Base-by-base conservation (phyloP, 768 basidiomycete species). In the Mycena filopes region DNA sequence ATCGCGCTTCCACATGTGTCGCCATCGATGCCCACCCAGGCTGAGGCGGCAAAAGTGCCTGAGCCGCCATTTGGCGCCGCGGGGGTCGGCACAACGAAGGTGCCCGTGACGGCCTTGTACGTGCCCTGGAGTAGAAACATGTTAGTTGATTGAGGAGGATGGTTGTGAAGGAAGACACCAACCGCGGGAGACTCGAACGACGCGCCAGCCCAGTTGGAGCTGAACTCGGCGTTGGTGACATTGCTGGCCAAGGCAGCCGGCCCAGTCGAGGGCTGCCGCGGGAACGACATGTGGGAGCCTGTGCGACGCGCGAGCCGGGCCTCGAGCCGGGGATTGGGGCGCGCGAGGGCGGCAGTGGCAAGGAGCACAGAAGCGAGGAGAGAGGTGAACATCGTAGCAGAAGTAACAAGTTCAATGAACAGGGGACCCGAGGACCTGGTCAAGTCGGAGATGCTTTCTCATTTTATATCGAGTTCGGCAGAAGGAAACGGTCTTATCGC, bases 1-100 rank as follows among this genome's bases (percentile, higher is more conserved):
- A 80, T 78, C 25, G 77, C 76, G 41, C 42, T 72, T 4, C 68
- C 72, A 60, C 78, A 79, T 29, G 78, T 77, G 70, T 76, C 76
- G 33, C 78, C 78, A 59, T 78, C 78, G 55, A 78, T 78, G 33
- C 79, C 77, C 55, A 80, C 77, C 78, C 77, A 80, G 3, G 76
- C 76, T 21, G 79, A 75, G 0, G 76, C 74, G 13, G 79, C 58
- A 46, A 69, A 72, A 43, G 70, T 72, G n/a, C 73, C 73, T 20
- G 70, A 55, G 4, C 54, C 47, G 2, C 65, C 65, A 13, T 25
- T 42, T 18, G 66, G 60, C 1, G 36, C 71, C 9, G 54, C 55
- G 18, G 76, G 77, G 12, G 74, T 79, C 31, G 78, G 78, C 20
- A 78, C 74, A 23, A 70, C 69, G 65, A 78, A 77, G 5, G 77